phyloP scores from a whole-genome alignment of 1,139 yeast genomes.

The Geotrichum fermentans region DNA sequence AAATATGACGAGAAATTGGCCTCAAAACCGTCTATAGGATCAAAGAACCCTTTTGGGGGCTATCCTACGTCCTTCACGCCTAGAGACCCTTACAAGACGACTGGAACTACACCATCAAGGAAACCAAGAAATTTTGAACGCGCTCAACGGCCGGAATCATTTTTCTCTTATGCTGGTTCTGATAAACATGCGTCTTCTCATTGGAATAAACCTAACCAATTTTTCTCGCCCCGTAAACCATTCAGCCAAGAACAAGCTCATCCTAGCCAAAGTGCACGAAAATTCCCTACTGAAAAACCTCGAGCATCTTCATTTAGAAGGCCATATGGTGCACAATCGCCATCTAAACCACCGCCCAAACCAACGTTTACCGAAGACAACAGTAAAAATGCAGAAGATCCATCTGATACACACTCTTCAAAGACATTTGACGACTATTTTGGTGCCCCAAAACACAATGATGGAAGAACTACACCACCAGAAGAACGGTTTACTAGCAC shows the following conservation, averaged over 20 bases:
- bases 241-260: background rate
- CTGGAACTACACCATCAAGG: background rate
- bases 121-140: background rate
- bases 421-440: background rate
- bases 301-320: conserved; percentile 4
- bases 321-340: background rate
- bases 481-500: background rate
- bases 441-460: conserved; percentile 1
- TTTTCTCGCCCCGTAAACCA: background rate
- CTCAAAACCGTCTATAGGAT: background rate
- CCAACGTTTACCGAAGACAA: background rate
- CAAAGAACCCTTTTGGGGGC: background rate
- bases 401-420: no score
- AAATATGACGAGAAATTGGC: conserved; percentile 12
- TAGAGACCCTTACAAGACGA: background rate
- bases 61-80: background rate
- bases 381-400: background rate
- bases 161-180: background rate
- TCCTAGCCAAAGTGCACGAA: background rate
- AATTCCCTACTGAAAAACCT: background rate
- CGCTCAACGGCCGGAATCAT: background rate
- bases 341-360: background rate
- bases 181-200: background rate
- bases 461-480: background rate
- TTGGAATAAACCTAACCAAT: background rate